Evolutionary conservation across 345 rosid species (phyloP).

Genomic region (Rubroshorea leprosula): DNA sequence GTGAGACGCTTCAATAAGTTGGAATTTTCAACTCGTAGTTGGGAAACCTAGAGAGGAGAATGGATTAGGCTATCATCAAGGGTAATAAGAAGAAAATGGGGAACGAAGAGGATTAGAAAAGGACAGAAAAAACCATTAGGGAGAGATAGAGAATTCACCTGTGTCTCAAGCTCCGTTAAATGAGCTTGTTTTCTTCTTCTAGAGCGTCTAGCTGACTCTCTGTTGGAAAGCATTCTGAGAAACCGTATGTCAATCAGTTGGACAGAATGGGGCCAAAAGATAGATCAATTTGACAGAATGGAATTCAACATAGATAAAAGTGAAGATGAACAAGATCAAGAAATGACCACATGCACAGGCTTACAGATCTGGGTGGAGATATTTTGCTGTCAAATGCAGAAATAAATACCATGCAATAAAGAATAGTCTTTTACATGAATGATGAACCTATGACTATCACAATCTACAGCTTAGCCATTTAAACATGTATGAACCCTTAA

Average conservation of each 20-base stretch:
- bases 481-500: too few relatives aligned
- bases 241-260: constrained; percentile 13
- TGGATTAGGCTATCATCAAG: constrained; percentile 5
- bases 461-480: too few relatives aligned
- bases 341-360: neutral
- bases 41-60: constrained; percentile 54
- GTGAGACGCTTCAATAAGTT: constrained; percentile 58
- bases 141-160: constrained; percentile 34
- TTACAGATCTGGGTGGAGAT: neutral
- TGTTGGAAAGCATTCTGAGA: constrained; percentile 89
- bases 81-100: neutral
- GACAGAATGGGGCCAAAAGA: neutral
- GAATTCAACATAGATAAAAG: neutral
- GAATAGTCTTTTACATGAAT: too few relatives aligned
- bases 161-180: constrained; percentile 83
- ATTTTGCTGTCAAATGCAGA: neutral
- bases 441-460: too few relatives aligned
- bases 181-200: constrained; percentile 93
- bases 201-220: constrained; percentile 96
- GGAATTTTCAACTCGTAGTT: constrained; percentile 74
- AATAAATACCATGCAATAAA: too few relatives aligned
- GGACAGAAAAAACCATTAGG: neutral
- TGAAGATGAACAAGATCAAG: neutral
- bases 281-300: constrained; percentile 11
- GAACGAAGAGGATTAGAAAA: neutral